Base-by-base conservation (phyloP, 768 basidiomycete genomes). In the Kondoa subrosea region DNA sequence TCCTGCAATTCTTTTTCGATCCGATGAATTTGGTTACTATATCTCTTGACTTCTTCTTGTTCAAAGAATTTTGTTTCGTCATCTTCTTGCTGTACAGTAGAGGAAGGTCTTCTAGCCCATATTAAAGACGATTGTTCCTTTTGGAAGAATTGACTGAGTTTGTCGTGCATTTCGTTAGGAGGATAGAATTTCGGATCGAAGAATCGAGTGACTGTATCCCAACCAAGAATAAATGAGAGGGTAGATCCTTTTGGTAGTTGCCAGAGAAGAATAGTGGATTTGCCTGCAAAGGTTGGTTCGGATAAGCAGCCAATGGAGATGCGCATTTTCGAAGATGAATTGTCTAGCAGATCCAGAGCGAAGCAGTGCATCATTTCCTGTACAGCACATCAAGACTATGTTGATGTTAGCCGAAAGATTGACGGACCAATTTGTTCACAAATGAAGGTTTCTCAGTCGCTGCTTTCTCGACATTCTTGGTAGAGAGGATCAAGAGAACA, bases 391-490 rank as follows among this genome's bases (percentile, higher is more conserved):
- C 25, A 25, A 25, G 25, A 59, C 14, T 27, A 25, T 59, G 12
- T 25, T 17, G 2, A 27, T 31, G 3, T 21, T 63, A 27, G 16
- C 14, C 29, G 2, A 32, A 3, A 27, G 8, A 31, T 27, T 33
- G 33, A 31, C 61, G 30, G 14, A 16, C 14, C 16, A 63, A 32
- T 32, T 63, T 63, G 17, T 63, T 27, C 15, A 8, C 15, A 21
- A 26, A 12, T 32, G 16, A n/a, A 17, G n/a, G 61, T 16, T n/a
- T 8, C 29, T 63, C 61, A 3, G 3, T 14, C 3, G 30, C 27
- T 32, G 61, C 61, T 32, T 63, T 63, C 16, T 63, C 61, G 8
- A 33, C 61, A 63, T 63, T 63, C 30, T 27, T 63, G n/a, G 61
- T 63, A 3, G 61, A 27, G 8, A 63, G 34, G 33, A 63, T 17